Percentiles rank a stretch among this genome's conserved stretches.
These are phyloP conservation scores for Cornus suecica DNA, from an alignment of 148 eudicot genomes.

Conservation along the genomic window DNA sequence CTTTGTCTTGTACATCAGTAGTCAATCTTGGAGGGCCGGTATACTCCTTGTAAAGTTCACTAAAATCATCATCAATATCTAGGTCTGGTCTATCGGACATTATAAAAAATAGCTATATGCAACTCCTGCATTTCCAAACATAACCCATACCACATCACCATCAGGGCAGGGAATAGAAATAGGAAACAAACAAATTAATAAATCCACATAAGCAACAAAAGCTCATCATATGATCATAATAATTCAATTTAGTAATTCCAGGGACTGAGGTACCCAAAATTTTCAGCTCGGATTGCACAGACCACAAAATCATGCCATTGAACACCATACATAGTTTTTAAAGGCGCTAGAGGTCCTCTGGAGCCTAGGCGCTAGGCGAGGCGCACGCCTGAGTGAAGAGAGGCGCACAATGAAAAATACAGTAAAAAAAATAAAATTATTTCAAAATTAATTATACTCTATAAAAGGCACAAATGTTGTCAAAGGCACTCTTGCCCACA, in stretches of 20 bases:
- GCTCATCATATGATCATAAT: background rate
- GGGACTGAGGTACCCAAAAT: too few relatives aligned
- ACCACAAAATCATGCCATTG: too few relatives aligned
- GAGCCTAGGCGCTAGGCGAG: too few relatives aligned
- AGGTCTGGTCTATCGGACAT: conserved; percentile 72
- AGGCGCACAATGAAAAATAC: too few relatives aligned
- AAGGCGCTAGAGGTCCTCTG: too few relatives aligned
- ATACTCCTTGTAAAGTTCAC: conserved; percentile 91
- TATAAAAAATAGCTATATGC: too few relatives aligned
- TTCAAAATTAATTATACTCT: too few relatives aligned
- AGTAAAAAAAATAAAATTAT: too few relatives aligned
- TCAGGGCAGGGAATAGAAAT: conserved; percentile 1
- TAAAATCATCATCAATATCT: conserved; percentile 89
- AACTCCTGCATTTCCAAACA: conserved; percentile 15
- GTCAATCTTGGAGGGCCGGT: conserved; percentile 82
- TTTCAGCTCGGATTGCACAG: background rate
- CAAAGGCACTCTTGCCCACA: too few relatives aligned
- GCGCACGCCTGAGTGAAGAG: too few relatives aligned
- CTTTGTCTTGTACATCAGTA: conserved; percentile 44
- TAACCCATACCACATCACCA: conserved; percentile 1
- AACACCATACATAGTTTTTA: too few relatives aligned
- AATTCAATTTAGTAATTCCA: background rate
- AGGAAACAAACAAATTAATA: background rate
- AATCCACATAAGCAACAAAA: background rate
- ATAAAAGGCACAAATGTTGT: too few relatives aligned